Base-by-base conservation (phyloP, 192 early-diverging fungal species). In the Gonapodya sp. region DNA sequence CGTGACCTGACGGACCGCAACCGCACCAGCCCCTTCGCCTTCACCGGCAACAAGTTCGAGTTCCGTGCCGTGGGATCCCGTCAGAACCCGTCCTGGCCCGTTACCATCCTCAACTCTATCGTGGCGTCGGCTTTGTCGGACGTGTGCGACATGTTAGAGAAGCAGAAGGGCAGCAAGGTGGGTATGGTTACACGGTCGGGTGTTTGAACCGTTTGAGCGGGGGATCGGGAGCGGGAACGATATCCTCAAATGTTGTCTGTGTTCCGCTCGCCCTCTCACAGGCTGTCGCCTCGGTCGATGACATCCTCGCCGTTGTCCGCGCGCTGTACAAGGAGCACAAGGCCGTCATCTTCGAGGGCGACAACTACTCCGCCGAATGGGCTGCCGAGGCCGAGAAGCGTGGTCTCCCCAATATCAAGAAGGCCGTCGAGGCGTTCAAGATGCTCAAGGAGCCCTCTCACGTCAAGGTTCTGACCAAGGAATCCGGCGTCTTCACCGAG, bases 1-100 rank as follows among this genome's bases (percentile, higher is more conserved):
- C 95, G 97, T 85, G 97, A 99, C 87, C 87, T 99, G 84, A 99
- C 97, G 30, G 97, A 99, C 88, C 95, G 97, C 88, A 99, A 99
- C 93, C 95, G 96, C 84, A 99, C 97, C 35, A 98, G 96, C 78
- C 96, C 97, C 36, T 98, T 99, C 81, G 97, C 97, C 79, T 99
- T 99, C 86, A 99, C 97, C 81, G 97, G 97, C 46, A 99, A 99
- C 94, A 99, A 99, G 92, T 99, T 99, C 82, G 97, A 99, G 91
- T 99, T 97, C 96, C 94, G 96, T 87, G 96, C 97, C 64, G 96
- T 98, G 34, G 97, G 97, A 64, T 96, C 97, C 82, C 97, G 97
- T 89, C 96, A 97, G 88, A 96, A 95, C 31, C 94, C 95, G 34
- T 95, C 97, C 36, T 98, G 97, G 93, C 96, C 97, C 18, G 92